These are phyloP conservation scores for Camellia lanceoleosa DNA, from an alignment of 148 eudicot genomes.

Conservation along the genomic window DNA sequence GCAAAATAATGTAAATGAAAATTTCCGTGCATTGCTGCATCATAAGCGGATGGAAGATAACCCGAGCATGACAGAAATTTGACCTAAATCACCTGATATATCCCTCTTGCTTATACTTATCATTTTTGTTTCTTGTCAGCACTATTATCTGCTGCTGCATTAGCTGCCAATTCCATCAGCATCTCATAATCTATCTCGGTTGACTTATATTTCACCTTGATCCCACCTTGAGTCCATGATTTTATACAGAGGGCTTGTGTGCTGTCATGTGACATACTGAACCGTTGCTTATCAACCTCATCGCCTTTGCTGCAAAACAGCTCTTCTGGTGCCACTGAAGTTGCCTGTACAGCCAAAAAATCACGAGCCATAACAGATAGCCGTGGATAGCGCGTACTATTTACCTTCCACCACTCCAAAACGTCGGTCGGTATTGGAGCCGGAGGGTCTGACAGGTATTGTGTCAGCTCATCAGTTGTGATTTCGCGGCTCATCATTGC, in stretches of 20 bases:
- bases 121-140: constrained; percentile 49
- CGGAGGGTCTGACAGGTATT: constrained; percentile 73
- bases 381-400: constrained; percentile 66
- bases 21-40: no score
- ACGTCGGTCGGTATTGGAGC: constrained; percentile 70
- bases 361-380: constrained; percentile 81
- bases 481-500: constrained; percentile 37
- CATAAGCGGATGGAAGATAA: not conserved
- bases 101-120: not conserved
- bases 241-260: constrained; percentile 51
- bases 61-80: not conserved
- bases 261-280: constrained; percentile 35
- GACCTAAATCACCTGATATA: not conserved
- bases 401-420: constrained; percentile 84
- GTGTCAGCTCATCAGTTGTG: constrained; percentile 69
- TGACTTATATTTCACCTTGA: constrained; percentile 53
- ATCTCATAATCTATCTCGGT: constrained; percentile 64
- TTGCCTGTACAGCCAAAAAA: constrained; percentile 71
- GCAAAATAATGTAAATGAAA: not conserved
- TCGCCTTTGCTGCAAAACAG: constrained; percentile 64
- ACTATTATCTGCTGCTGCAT: constrained; percentile 23
- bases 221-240: constrained; percentile 66
- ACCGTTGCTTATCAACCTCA: constrained; percentile 54
- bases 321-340: constrained; percentile 65
- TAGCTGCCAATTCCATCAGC: constrained; percentile 59